These are phyloP conservation scores for Thalassiosira ordinaria DNA, from an alignment of 352 stramenopile species.

Conservation along the genomic window DNA sequence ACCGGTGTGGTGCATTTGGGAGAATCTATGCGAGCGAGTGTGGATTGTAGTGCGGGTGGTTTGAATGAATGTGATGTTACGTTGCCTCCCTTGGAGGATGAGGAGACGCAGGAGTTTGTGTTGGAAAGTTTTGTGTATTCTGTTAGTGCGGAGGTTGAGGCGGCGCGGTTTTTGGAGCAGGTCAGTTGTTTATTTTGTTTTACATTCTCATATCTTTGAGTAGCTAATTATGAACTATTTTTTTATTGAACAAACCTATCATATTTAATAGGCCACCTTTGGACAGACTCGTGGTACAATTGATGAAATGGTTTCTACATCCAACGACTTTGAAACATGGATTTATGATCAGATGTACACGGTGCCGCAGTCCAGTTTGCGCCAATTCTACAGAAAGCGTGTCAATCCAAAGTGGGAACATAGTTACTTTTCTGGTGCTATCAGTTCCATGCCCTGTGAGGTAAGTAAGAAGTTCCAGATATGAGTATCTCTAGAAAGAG, in stretches of 20 bases:
- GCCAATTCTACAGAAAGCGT: constrained; percentile 33
- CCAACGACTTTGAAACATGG: constrained; percentile 35
- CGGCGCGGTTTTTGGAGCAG: constrained; percentile 69
- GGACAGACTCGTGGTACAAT: constrained; percentile 39
- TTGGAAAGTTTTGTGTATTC: constrained; percentile 17
- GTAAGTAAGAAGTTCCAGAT: too few relatives aligned
- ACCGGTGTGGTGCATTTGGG: too few relatives aligned
- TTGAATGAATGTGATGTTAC: constrained; percentile 30
- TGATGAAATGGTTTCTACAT: constrained; percentile 10
- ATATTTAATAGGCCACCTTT: constrained; percentile 70
- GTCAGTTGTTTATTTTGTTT: neutral
- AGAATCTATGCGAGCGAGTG: neutral
- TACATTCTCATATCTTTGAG: too few relatives aligned
- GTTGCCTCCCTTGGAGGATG: constrained; percentile 15
- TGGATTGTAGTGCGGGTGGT: neutral
- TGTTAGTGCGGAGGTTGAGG: constrained; percentile 14
- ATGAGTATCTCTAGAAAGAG: too few relatives aligned
- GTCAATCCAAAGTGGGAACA: constrained; percentile 47
- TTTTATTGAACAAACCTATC: too few relatives aligned
- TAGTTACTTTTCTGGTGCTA: constrained; percentile 11
- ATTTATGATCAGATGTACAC: constrained; percentile 46
- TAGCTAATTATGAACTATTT: too few relatives aligned
- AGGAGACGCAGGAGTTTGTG: constrained; percentile 24
- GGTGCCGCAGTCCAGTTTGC: constrained; percentile 12
- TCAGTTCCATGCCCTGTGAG: constrained; percentile 24